Percentiles rank a stretch among this genome's conserved stretches.
phyloP scores from a whole-genome alignment of 106 monocot species.

The Acorus calamus region DNA sequence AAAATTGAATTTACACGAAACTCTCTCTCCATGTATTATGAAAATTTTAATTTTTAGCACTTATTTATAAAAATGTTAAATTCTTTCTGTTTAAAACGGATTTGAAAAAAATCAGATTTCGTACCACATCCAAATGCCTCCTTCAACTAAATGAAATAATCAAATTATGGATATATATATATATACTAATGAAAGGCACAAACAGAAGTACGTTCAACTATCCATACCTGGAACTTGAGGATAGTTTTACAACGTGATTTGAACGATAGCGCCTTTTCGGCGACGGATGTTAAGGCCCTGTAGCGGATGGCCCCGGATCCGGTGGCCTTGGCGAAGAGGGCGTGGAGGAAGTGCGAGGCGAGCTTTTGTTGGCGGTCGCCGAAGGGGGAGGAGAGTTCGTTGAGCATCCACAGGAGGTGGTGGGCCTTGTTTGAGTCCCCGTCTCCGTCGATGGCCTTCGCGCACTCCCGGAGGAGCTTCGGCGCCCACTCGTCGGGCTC shows the following conservation, averaged over 20 bases:
- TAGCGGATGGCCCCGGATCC: conserved; percentile 23
- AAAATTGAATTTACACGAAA: no score
- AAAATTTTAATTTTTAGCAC: no score
- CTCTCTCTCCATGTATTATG: no score
- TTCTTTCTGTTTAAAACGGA: no score
- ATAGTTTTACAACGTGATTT: conserved; percentile 35
- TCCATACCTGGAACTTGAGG: conserved; percentile 22
- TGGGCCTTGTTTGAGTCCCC: conserved; percentile 27
- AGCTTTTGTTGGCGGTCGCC: conserved; percentile 40
- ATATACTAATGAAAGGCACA: no score
- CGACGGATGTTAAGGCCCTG: conserved; percentile 17
- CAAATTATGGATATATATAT: no score
- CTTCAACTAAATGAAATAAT: no score
- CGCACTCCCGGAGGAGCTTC: conserved; percentile 29
- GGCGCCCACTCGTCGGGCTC: conserved; percentile 23
- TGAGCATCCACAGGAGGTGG: conserved; percentile 37
- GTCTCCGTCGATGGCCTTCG: conserved; percentile 31
- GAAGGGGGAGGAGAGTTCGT: conserved; percentile 37
- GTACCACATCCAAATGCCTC: no score
- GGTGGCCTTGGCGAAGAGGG: conserved; percentile 37
- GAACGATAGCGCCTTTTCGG: conserved; percentile 30
- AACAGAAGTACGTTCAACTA: no score
- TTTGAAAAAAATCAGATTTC: no score
- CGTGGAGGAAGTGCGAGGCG: conserved; percentile 32
- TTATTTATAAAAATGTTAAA: no score